A percentile compares a stretch with the other conserved stretches of the same genome.
These are phyloP conservation scores for Nemania diffusa DNA, from an alignment of 2,329 filamentous ascomycete genomes.

Conservation along the genomic window DNA sequence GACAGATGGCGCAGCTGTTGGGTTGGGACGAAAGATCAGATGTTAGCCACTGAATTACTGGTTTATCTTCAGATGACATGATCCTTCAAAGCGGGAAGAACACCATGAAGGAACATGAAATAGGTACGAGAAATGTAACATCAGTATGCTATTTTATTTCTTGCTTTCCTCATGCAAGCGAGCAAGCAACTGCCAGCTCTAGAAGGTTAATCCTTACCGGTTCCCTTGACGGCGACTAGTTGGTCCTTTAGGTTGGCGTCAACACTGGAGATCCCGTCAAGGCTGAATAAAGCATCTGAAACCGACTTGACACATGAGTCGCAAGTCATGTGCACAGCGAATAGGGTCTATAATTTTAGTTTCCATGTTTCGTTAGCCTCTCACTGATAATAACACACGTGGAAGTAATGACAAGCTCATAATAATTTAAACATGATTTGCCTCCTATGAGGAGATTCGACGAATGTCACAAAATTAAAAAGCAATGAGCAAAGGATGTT, in stretches of 20 bases:
- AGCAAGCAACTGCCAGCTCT: constrained; percentile 1
- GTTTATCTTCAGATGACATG: constrained; percentile 26
- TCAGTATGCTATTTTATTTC: background rate
- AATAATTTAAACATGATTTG: background rate
- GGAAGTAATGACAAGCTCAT: background rate
- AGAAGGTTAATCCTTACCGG: constrained; percentile 60
- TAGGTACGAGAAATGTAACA: background rate
- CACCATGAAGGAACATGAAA: constrained; percentile 1
- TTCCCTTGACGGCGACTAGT: constrained; percentile 85
- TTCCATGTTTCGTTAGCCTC: constrained; percentile 46
- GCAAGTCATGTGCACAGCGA: constrained; percentile 94
- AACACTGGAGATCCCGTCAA: constrained; percentile 84
- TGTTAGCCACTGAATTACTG: constrained; percentile 40
- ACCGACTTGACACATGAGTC: constrained; percentile 89
- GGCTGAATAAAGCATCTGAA: constrained; percentile 78
- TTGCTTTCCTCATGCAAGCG: background rate
- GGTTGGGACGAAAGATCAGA: constrained; percentile 31
- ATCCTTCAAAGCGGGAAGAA: constrained; percentile 15
- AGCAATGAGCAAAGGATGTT: constrained; percentile 12
- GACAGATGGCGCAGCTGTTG: constrained; percentile 79
- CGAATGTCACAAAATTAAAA: background rate
- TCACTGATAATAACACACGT: constrained; percentile 1
- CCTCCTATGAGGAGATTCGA: background rate
- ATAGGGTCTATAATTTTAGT: constrained; percentile 74
- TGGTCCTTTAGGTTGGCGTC: constrained; percentile 85